Conservation (phyloP, 2,329 filamentous ascomycete species). For the Fusarium dimerum region DNA sequence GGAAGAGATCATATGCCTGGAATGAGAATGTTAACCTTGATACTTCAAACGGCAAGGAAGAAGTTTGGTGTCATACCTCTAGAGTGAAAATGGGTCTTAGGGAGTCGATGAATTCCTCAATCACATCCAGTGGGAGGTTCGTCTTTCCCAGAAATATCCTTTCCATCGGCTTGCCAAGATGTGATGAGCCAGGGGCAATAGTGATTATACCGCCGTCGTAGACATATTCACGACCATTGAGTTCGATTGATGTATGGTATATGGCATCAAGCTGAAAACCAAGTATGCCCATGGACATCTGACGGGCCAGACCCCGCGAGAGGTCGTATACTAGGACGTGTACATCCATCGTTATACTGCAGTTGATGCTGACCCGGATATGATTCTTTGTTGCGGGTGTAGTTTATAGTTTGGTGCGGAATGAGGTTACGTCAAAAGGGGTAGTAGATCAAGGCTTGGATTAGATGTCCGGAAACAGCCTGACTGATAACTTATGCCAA, state of each 20-base stretch:
- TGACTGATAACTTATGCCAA: not conserved
- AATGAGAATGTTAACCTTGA: not conserved
- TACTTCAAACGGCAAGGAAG: not conserved
- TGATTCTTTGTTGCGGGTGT: not conserved
- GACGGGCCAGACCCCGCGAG: slow-evolving; percentile 59
- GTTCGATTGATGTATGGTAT: slow-evolving; percentile 89
- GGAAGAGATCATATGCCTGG: slow-evolving; percentile 84
- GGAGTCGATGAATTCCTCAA: slow-evolving; percentile 86
- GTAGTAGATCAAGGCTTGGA: not conserved
- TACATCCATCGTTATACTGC: slow-evolving; percentile 62
- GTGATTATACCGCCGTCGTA: slow-evolving; percentile 87
- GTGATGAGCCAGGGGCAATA: slow-evolving; percentile 77
- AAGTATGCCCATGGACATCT: slow-evolving; percentile 55
- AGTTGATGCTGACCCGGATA: not conserved
- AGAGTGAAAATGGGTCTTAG: slow-evolving; percentile 79
- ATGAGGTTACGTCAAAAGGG: not conserved
- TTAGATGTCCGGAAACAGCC: not conserved
- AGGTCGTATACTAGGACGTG: slow-evolving; percentile 79
- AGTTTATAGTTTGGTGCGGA: not conserved
- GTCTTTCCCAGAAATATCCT: slow-evolving; percentile 74
- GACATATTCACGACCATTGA: slow-evolving; percentile 84
- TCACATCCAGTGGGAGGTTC: slow-evolving; percentile 74
- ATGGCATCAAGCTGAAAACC: slow-evolving; percentile 79
- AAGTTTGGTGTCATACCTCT: slow-evolving; percentile 51
- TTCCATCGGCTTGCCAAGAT: slow-evolving; percentile 83